Evolutionary conservation across 1,284 basidiomycete species (phyloP).

Genomic region (Heterobasidion annosum): DNA sequence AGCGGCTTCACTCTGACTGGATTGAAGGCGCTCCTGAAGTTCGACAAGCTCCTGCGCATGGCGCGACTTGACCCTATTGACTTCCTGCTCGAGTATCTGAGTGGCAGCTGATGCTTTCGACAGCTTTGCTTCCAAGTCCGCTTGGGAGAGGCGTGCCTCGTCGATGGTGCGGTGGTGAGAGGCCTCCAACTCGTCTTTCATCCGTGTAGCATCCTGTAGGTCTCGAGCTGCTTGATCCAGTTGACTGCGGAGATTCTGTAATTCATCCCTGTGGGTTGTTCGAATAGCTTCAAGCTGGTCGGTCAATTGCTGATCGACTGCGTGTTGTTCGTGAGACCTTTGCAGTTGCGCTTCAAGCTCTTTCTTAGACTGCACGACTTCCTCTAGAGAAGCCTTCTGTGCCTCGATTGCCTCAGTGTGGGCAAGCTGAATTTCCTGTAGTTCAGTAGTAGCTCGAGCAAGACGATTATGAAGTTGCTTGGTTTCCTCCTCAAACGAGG

Average conservation of each 20-base stretch:
- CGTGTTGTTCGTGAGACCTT: constrained; percentile 1
- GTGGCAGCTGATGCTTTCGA: constrained; percentile 8
- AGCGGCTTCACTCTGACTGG: constrained; percentile 6
- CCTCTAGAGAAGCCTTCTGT: constrained; percentile 13
- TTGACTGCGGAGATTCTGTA: constrained; percentile 14
- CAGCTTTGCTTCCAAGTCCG: constrained; percentile 18
- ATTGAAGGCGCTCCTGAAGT: constrained; percentile 16
- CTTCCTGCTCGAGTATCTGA: constrained; percentile 5
- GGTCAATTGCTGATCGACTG: constrained; percentile 8
- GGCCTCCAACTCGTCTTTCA: constrained; percentile 7
- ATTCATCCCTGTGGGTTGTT: constrained; percentile 11
- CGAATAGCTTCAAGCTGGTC: constrained; percentile 11
- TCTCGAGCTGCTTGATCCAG: constrained; percentile 7
- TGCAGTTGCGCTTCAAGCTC: constrained; percentile 7
- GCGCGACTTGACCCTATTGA: constrained; percentile 4
- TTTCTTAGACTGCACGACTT: constrained; percentile 12
- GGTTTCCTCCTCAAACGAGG: constrained; percentile 30
- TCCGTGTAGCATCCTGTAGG: constrained; percentile 6
- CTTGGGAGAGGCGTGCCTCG: constrained; percentile 1
- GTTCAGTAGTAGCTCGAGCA: constrained; percentile 20
- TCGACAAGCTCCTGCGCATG: constrained; percentile 15
- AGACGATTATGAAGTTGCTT: constrained; percentile 26
- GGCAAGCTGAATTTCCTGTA: constrained; percentile 23
- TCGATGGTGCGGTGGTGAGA: constrained; percentile 1
- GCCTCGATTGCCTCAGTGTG: constrained; percentile 17